Percentiles rank a stretch among this genome's conserved stretches.
These are phyloP conservation scores for Lyophyllum atratum DNA, from an alignment of 768 basidiomycete genomes.

Conservation along the genomic window DNA sequence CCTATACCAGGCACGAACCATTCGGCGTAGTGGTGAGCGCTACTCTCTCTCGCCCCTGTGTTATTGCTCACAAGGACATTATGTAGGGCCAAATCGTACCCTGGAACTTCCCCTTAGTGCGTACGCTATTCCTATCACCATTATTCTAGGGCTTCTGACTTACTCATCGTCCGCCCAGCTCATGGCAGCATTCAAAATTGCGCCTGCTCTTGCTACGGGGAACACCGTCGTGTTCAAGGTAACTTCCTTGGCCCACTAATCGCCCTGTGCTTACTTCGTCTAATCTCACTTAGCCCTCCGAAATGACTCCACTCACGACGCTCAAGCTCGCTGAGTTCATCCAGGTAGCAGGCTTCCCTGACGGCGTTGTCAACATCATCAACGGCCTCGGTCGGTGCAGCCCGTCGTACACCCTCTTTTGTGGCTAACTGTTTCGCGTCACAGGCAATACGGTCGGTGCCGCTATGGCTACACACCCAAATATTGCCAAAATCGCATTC, in stretches of 20 bases:
- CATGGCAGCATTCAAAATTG: slow-evolving; percentile 28
- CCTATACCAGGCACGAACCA: slow-evolving; percentile 50
- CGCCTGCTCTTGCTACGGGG: slow-evolving; percentile 39
- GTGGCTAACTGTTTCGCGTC: slow-evolving; percentile 41
- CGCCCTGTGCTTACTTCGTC: neutral
- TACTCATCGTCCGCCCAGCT: slow-evolving; percentile 1
- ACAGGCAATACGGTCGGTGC: slow-evolving; percentile 57
- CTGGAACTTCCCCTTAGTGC: slow-evolving; percentile 46
- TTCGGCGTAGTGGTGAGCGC: slow-evolving; percentile 42
- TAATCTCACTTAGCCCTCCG: slow-evolving; percentile 50
- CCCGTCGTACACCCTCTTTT: slow-evolving; percentile 15
- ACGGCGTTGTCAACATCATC: slow-evolving; percentile 69
- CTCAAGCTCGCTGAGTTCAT: slow-evolving; percentile 50
- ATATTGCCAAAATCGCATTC: slow-evolving; percentile 74
- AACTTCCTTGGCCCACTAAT: neutral
- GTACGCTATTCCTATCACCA: neutral
- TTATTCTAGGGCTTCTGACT: neutral
- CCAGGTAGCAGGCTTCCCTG: slow-evolving; percentile 65
- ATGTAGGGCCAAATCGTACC: slow-evolving; percentile 49
- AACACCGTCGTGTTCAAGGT: slow-evolving; percentile 60
- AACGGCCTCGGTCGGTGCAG: slow-evolving; percentile 48
- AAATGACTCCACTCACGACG: slow-evolving; percentile 62
- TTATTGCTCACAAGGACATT: neutral
- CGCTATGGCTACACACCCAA: slow-evolving; percentile 58
- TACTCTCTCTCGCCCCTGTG: neutral